These are phyloP conservation scores for Leccinum ochraceum DNA, from an alignment of 768 basidiomycete genomes.

Conservation along the genomic window DNA sequence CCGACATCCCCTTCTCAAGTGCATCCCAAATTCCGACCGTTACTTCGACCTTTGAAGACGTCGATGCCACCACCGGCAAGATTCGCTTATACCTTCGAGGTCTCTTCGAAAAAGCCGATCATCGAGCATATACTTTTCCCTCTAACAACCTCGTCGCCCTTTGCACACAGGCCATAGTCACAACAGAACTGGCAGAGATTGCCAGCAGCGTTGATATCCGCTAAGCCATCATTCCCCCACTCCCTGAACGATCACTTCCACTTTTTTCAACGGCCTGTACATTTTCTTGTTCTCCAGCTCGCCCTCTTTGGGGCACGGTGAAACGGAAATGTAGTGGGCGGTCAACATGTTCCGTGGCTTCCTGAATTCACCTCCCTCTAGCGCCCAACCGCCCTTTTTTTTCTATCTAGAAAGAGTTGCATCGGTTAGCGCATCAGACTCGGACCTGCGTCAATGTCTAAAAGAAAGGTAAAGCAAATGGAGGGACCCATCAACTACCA, in stretches of 20 bases:
- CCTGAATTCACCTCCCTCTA: conserved; percentile 5
- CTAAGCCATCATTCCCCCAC: neutral
- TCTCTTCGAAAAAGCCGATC: neutral
- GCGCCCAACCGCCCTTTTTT: conserved; percentile 4
- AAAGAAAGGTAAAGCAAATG: conserved; percentile 32
- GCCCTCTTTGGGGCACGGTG: conserved; percentile 19
- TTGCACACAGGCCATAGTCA: neutral
- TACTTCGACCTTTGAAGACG: neutral
- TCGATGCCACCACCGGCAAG: neutral
- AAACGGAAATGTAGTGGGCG: conserved; percentile 7
- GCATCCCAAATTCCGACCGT: neutral
- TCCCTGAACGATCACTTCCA: neutral
- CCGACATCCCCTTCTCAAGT: neutral
- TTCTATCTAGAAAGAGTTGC: no score
- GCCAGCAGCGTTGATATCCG: neutral
- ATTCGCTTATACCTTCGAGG: conserved; percentile 1
- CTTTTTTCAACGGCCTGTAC: conserved; percentile 5
- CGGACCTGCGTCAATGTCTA: conserved; percentile 25
- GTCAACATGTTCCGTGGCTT: conserved; percentile 1
- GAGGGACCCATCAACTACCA: conserved; percentile 21
- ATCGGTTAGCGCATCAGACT: neutral
- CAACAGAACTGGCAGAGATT: neutral
- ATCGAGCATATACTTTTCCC: neutral
- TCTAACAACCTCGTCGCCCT: conserved; percentile 1
- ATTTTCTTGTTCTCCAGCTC: conserved; percentile 14